A percentile compares a stretch with the other conserved stretches of the same genome.
phyloP scores from a whole-genome alignment of 768 basidiomycete species.

The Phlebiopsis flavidoalba region DNA sequence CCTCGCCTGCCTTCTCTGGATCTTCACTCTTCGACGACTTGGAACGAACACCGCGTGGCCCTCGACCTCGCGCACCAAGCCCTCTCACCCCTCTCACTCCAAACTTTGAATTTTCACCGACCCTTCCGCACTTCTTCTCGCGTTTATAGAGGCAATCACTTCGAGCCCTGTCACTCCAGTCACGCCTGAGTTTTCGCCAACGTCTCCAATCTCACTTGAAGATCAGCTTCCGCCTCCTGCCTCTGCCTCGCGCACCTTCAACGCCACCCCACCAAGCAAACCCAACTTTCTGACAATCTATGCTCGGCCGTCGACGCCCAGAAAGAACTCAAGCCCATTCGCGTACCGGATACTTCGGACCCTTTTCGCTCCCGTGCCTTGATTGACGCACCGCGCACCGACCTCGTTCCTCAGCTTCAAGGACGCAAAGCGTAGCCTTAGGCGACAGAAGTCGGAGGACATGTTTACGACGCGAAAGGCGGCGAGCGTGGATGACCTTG shows the following conservation, averaged over 20 bases:
- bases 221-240: not conserved
- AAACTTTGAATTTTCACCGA: not conserved
- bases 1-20: not conserved
- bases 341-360: not conserved
- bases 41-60: conserved; percentile 1
- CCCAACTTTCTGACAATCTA: not conserved
- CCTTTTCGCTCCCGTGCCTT: not conserved
- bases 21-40: not conserved
- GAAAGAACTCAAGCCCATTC: not conserved
- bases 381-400: not conserved
- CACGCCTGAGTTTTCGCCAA: not conserved
- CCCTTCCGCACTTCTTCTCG: not conserved
- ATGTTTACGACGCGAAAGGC: not conserved
- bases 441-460: not conserved
- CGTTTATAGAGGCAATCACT: not conserved
- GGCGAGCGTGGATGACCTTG: not conserved
- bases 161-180: not conserved
- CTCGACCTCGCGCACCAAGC: conserved; percentile 3
- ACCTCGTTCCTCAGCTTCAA: conserved; percentile 1
- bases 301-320: not conserved
- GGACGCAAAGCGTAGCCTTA: not conserved
- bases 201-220: not conserved
- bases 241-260: not conserved
- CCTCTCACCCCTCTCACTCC: not conserved
- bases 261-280: not conserved